Evolutionary conservation across 169 alveolate species (phyloP), one percentile per base, ranked within the genome.

Genomic region (Plasmodium berghei): DNA sequence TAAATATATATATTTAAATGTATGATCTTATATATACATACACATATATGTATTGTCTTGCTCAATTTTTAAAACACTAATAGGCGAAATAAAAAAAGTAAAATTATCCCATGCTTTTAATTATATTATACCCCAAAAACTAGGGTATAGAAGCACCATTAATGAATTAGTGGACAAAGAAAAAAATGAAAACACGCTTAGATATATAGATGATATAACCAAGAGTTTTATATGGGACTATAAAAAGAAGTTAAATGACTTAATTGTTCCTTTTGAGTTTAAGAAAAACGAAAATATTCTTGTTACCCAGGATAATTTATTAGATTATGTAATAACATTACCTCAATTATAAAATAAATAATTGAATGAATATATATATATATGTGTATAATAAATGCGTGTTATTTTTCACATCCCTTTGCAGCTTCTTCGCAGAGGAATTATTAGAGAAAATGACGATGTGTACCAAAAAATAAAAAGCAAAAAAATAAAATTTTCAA

Each of bases 51-150:
- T 1, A 22, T 52, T 40, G n/a, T n/a, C 14, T 5, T 1, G 24
- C 16, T 54, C 34, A 16, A 16, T 34, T 61, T 46, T 22, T 6
- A 18, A 6, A 24, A 12, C 55, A 14, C 8, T 10, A 69, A 5
- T 54, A 86, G 91, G 91, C 22, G 75, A 86, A 59, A 72, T 86
- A 86, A 86, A 86, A 59, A 70, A 59, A 55, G 91, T 86, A 40
- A 86, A 86, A 63, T 49, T 86, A 16, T 86, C 91, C 10, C 91
- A 86, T 54, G 91, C 91, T 24, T 86, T 86, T 64, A 86, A 86
- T 55, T 86, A 86, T 18, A 86, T 86, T 56, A 86, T 86, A 46
- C 91, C 91, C 10, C 91, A 86, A 64, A 58, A 61, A 28, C 87
- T 86, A 28, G 91, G 91, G 5, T 86, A 86, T 66, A 54, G 91